phyloP scores from a whole-genome alignment of 148 eudicot species.

The Vaccinium myrtillus region DNA sequence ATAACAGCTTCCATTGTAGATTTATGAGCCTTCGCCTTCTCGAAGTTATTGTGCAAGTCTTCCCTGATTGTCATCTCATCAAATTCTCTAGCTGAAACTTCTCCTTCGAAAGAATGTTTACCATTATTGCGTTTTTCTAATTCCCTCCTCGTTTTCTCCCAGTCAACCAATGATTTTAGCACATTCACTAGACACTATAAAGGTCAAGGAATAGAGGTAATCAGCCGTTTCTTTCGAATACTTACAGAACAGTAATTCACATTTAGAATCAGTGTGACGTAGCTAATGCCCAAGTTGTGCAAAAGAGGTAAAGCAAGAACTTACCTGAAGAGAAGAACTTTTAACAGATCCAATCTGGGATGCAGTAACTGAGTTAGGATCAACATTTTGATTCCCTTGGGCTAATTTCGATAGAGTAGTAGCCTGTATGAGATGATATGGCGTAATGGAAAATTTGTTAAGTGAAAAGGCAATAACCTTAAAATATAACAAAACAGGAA shows the following conservation, averaged over 20 bases:
- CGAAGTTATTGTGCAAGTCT: constrained; percentile 63
- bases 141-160: constrained; percentile 78
- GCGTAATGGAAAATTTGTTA: neutral
- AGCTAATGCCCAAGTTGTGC: neutral
- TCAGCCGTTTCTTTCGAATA: neutral
- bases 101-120: constrained; percentile 42
- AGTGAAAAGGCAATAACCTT: neutral
- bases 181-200: constrained; percentile 88
- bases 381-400: constrained; percentile 83
- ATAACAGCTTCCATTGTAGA: constrained; percentile 89
- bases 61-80: constrained; percentile 44
- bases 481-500: constrained; percentile 7
- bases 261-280: neutral
- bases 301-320: constrained; percentile 11
- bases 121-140: constrained; percentile 44
- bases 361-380: constrained; percentile 73
- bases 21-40: constrained; percentile 96
- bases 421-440: constrained; percentile 47
- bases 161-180: constrained; percentile 85
- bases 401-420: constrained; percentile 80
- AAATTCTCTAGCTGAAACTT: constrained; percentile 42
- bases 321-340: constrained; percentile 91
- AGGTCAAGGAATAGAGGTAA: constrained; percentile 22
- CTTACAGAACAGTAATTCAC: neutral
- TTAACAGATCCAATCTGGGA: constrained; percentile 80